Evolutionary conservation across 805 yeast genomes (phyloP).

Genomic region (Maudiozyma pseudohumilis): DNA sequence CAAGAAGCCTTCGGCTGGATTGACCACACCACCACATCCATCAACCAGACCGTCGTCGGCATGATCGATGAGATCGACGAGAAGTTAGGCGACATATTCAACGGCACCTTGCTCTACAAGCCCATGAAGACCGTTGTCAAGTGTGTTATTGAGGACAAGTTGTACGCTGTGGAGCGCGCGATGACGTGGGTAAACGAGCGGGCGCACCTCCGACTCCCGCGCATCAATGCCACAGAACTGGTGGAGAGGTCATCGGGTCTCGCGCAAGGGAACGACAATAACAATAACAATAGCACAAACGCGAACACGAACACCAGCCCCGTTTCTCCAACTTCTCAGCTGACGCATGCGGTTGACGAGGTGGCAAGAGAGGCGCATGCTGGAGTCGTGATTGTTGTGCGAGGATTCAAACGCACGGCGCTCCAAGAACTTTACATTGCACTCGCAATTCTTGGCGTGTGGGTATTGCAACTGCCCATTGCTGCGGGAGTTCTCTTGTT

Average conservation of each 20-base stretch:
- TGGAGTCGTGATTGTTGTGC: constrained; percentile 24
- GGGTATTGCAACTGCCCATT: constrained; percentile 38
- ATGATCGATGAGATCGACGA: constrained; percentile 52
- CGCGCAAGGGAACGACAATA: no score
- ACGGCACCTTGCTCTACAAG: constrained; percentile 52
- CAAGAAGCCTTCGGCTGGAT: constrained; percentile 58
- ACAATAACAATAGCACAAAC: no score
- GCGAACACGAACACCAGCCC: no score
- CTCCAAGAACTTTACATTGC: constrained; percentile 40
- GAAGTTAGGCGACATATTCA: constrained; percentile 51
- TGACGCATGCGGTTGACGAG: constrained; percentile 5
- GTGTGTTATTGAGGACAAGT: constrained; percentile 71
- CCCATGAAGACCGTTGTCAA: constrained; percentile 62
- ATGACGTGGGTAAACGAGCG: constrained; percentile 68
- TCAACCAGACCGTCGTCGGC: constrained; percentile 50
- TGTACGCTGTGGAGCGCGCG: constrained; percentile 57
- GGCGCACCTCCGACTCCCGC: constrained; percentile 50
- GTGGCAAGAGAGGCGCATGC: constrained; percentile 12
- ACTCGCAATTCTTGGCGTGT: constrained; percentile 34
- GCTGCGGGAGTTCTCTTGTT: constrained; percentile 23
- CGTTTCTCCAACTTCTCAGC: constrained; percentile 1
- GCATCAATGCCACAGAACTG: constrained; percentile 31
- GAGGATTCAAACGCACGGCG: constrained; percentile 26
- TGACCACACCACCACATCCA: constrained; percentile 41
- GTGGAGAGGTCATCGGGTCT: constrained; percentile 10